Evolutionary conservation across 352 stramenopile species (phyloP), one percentile per base, ranked within the genome.

Genomic region (Phytophthora tubulina): DNA sequence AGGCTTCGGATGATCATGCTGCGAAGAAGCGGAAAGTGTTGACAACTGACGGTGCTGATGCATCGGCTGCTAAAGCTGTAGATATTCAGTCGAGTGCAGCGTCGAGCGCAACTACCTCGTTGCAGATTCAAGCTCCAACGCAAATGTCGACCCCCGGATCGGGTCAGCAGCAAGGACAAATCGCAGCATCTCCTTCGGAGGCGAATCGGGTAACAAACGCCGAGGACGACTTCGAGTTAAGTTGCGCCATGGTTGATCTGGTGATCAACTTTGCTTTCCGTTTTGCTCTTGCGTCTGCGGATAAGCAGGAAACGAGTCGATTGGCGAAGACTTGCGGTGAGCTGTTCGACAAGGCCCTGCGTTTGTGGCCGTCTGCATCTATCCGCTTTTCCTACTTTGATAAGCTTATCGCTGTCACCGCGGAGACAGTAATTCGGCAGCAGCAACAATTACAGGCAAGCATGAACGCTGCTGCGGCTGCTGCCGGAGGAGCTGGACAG

Each of bases 191-290:
- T 53, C 54, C 67, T 41, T 72, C 51, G 8, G 75, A 79, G 32
- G 41, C 42, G 51, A 75, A 49, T 63, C 71, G 75, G 41, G 45
- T 49, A 36, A 58, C 63, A 3, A 88, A 72, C 60, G 85, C 67
- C 30, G 90, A 97, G 54, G 90, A 97, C 48, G 90, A 97, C 33
- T 97, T 97, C 46, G 88, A 97, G 52, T 53, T 97, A 33, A 97
- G 85, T 64, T 69, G 81, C 8, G 85, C 88, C 8, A 97, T 97
- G 87, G 81, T 98, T 27, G 92, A 98, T 65, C 78, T 97, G 48
- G 80, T 99, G 33, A 85, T 98, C 57, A 99, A 99, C 52, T 97
- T 97, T 72, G 85, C 87, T 42, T 95, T 97, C 53, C 82, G 91
- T 4, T 95, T 96, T 72, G 89, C 90, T 15, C 69, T 97, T 36